Evolutionary conservation across 345 rosid species (phyloP).

Genomic region (Diplotaxis tenuifolia): DNA sequence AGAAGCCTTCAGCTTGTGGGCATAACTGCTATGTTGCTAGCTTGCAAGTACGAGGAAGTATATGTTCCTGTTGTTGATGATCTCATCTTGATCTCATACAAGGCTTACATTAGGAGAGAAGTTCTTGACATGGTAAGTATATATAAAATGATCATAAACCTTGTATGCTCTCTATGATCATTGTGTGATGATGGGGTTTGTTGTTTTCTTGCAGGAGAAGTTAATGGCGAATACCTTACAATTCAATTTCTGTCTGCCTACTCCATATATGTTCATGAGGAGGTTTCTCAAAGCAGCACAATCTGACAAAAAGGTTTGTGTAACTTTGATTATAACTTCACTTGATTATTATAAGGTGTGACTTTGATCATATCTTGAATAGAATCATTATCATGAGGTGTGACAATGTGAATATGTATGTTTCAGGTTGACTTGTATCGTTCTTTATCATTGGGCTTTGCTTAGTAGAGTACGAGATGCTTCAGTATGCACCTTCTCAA

Average conservation of each 20-base stretch:
- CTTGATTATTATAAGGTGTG: too few relatives aligned
- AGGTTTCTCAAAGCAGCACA: conserved; percentile 88
- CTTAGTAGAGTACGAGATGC: conserved; percentile 60
- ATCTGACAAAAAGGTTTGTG: conserved; percentile 75
- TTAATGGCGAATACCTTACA: too few relatives aligned
- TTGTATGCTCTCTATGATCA: too few relatives aligned
- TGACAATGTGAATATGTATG: too few relatives aligned
- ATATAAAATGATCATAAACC: neutral
- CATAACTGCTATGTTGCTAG: conserved; percentile 92
- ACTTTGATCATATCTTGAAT: neutral
- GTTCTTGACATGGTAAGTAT: conserved; percentile 78
- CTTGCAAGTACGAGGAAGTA: conserved; percentile 98
- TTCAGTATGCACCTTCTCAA: conserved; percentile 56
- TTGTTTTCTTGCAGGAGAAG: too few relatives aligned
- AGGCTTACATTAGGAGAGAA: conserved; percentile 81
- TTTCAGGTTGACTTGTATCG: conserved; percentile 74
- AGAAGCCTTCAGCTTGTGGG: conserved; percentile 96
- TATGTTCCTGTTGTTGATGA: conserved; percentile 95
- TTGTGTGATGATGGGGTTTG: too few relatives aligned
- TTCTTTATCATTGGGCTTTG: conserved; percentile 59
- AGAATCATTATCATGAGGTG: too few relatives aligned
- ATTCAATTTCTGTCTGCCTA: too few relatives aligned
- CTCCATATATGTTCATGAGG: too few relatives aligned
- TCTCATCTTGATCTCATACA: conserved; percentile 85
- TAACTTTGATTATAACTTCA: too few relatives aligned